Evolutionary conservation across 345 rosid genomes (phyloP).

Genomic region (Boechera stricta): DNA sequence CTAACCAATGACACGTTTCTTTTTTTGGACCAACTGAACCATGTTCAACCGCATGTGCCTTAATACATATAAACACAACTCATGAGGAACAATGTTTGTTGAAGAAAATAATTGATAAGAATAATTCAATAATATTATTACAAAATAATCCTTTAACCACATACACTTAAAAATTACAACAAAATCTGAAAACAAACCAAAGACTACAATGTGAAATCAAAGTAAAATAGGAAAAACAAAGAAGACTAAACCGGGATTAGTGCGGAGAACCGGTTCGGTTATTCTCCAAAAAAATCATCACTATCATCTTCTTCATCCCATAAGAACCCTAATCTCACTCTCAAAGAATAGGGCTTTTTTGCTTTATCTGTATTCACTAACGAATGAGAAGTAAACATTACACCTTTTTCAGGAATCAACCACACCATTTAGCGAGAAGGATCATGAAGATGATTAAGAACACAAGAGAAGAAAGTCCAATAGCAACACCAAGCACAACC

Average conservation of each 20-base stretch:
- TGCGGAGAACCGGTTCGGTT: conserved; percentile 38
- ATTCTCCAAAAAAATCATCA: conserved; percentile 25
- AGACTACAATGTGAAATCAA: conserved; percentile 23
- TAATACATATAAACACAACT: conserved; percentile 24
- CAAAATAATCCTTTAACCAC: conserved; percentile 38
- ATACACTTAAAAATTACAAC: conserved; percentile 34
- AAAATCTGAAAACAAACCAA: conserved; percentile 11
- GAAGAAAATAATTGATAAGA: conserved; percentile 40
- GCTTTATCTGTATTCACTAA: conserved; percentile 20
- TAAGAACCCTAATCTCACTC: conserved; percentile 37
- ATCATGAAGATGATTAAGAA: conserved; percentile 85
- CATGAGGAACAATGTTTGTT: conserved; percentile 19
- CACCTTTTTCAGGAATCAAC: conserved; percentile 39
- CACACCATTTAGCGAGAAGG: conserved; percentile 82
- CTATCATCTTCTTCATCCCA: conserved; percentile 22
- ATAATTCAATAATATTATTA: conserved; percentile 41
- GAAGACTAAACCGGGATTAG: conserved; percentile 35
- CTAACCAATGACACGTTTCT: conserved; percentile 27
- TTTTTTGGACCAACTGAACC: conserved; percentile 10
- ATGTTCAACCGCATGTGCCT: conserved; percentile 39
- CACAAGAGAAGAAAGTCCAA: conserved; percentile 79
- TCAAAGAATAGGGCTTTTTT: neutral
- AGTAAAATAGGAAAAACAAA: conserved; percentile 8
- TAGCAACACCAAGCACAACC: conserved; percentile 87
- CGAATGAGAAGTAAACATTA: conserved; percentile 11